Base-by-base conservation (phyloP, 1,284 basidiomycete species). In the Irpex sp. region DNA sequence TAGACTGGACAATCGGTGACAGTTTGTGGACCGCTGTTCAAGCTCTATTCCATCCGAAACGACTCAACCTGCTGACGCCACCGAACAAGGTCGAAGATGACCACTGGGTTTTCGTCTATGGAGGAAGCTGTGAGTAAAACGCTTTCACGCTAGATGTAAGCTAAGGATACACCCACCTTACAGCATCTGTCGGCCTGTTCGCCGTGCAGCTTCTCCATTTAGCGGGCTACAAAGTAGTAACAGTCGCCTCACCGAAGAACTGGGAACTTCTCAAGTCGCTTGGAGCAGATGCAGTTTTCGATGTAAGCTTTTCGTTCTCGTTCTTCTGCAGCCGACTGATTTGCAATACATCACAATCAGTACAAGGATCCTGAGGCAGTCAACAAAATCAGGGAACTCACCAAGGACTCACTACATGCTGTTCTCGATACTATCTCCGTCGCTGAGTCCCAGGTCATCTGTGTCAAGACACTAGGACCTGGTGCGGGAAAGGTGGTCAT, bases 141-240 rank as follows among this genome's bases (percentile, higher is more conserved):
- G 19, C 11, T 47, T 13, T 51, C n/a, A 17, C 13, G 70, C 68
- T 56, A 66, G 71, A 9, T 19, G 13, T 8, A n/a, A 15, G 1
- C 49, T 35, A 11, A 31, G 19, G 8, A 6, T 26, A 17, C 46
- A 37, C 36, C 33, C 7, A n/a, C n/a, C 50, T 17, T 50, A 35
- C 66, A 69, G 71, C 70, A 13, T 66, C 68, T 17, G 79, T 81
- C 50, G 82, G 82, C 1, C 68, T 78, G 35, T 82, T 76, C 67
- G 78, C 78, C 5, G 69, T 82, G 37, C 79, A 83, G 67, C 74
- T 83, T 49, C 78, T 78, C 36, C 75, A 76, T 62, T 59, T 76
- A 5, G 68, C 76, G 0, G 81, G 81, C 15, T 78, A 78, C 68
- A 75, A 72, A 47, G 77, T 81, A 50, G 72, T 77, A 55, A 73